Evolutionary conservation across 495 filamentous ascomycete species (phyloP).

Genomic region (Daldinia concentrica): DNA sequence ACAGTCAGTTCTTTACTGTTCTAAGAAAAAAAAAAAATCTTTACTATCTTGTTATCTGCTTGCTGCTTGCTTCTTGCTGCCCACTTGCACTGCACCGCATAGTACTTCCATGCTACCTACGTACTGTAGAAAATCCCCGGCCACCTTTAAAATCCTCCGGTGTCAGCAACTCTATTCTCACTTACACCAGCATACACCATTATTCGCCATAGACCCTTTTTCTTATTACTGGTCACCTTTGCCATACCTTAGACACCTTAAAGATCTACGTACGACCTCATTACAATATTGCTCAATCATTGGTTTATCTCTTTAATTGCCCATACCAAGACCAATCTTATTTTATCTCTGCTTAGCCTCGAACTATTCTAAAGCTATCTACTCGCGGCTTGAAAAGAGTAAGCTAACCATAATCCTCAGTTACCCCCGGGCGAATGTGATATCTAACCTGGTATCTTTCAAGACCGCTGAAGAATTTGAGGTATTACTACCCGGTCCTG

Average conservation of each 20-base stretch:
- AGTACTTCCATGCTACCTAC: not conserved
- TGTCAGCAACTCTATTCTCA: constrained; percentile 43
- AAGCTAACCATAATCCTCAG: constrained; percentile 27
- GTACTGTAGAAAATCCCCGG: constrained; percentile 13
- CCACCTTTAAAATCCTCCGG: constrained; percentile 44
- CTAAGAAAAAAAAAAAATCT: constrained; percentile 8
- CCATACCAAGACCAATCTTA: constrained; percentile 4
- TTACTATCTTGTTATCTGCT: constrained; percentile 8
- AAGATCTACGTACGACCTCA: constrained; percentile 8
- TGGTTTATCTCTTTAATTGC: constrained; percentile 15
- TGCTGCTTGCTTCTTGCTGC: not conserved
- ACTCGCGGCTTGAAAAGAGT: constrained; percentile 7
- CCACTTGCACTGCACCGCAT: not conserved
- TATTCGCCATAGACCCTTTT: constrained; percentile 30
- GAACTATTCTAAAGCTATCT: constrained; percentile 6
- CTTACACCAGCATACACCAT: constrained; percentile 30
- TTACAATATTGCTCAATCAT: not conserved
- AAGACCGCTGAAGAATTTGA: constrained; percentile 29
- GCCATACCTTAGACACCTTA: not conserved
- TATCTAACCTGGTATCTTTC: constrained; percentile 38
- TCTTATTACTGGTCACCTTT: constrained; percentile 4
- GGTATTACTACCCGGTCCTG: constrained; percentile 25
- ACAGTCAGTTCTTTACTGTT: constrained; percentile 14
- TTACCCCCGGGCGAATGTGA: constrained; percentile 35
- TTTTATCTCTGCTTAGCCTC: not conserved